Evolutionary conservation across 306 rosid genomes (phyloP), one percentile per base, ranked within the genome.

Genomic region (Acacia melanoxylon): DNA sequence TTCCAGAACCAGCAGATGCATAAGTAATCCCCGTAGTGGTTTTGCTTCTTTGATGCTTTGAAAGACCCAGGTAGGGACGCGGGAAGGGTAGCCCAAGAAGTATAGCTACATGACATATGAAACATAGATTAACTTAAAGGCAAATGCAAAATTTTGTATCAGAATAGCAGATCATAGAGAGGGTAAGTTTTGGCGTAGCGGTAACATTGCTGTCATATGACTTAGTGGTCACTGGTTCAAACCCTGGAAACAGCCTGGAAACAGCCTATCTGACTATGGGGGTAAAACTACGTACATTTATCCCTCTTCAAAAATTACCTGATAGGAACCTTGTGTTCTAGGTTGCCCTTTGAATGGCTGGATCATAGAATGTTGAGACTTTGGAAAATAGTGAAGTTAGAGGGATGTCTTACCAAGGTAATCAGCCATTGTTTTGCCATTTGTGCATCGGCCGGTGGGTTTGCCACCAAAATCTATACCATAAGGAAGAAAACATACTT

Each of bases 401-500:
- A 19, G 42, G 35, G 40, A 22, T 29, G 31, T 74, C 69, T 76
- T 5, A 85, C 91, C 91, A 14, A 88, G 40, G 70, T 31, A 88
- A 84, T 88, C 89, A 42, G 46, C 91, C 11, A 85, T 51, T 1
- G 84, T 83, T 83, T 80, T 88, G 54, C 89, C 89, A 40, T 85
- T 88, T 20, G 87, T 88, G 42, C 0, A 17, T 72, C 91, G 79
- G 7, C 89, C 88, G 1, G 89, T 83, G 6, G 91, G 84, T 52
- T 13, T 74, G 25, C 79, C 81, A 14, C 3, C 44, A 22, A 80
- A 88, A 42, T 88, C 91, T 68, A 85, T 83, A 4, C 84, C 91
- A 62, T 62, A 88, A 42, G 91, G 89, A 44, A 25, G 69, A 52
- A 20, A 85, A 6, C 66, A 33, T 10, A 76, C 59, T 44, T 24